These are phyloP conservation scores for Scenedesmus sp. DNA, from an alignment of 163 green algal species.

Conservation along the genomic window DNA sequence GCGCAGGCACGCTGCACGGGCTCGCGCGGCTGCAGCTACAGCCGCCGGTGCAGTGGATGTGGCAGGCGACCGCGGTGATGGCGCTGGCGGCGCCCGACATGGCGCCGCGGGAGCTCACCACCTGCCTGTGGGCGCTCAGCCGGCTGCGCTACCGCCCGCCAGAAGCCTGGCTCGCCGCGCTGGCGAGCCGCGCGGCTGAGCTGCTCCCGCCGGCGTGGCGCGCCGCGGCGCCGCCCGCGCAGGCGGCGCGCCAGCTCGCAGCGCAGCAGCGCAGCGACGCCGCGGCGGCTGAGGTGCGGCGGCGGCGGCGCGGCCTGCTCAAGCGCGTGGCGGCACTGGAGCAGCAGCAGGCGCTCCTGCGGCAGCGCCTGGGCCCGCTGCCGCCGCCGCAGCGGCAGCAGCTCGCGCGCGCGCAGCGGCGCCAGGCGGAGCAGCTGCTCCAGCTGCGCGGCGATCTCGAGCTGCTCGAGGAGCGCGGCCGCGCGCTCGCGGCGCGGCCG, in stretches of 20 bases:
- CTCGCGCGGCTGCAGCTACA: constrained; percentile 24
- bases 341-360: neutral
- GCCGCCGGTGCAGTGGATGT: constrained; percentile 48
- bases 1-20: constrained; percentile 17
- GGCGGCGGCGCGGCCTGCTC: neutral
- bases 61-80: constrained; percentile 1
- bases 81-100: constrained; percentile 7
- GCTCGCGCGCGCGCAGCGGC: constrained; percentile 3
- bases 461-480: constrained; percentile 2
- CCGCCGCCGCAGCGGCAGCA: neutral
- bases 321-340: neutral
- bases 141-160: constrained; percentile 25
- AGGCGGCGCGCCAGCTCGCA: neutral
- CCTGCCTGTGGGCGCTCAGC: constrained; percentile 30
- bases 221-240: neutral
- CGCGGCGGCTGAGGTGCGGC: constrained; percentile 3
- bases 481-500: too few species aligned
- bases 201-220: constrained; percentile 20
- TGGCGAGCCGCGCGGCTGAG: neutral
- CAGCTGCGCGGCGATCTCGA: constrained; percentile 35
- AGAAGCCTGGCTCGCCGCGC: neutral
- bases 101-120: constrained; percentile 12
- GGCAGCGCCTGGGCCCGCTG: neutral
- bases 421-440: constrained; percentile 11
- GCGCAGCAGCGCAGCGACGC: neutral